Percentiles rank a stretch among this genome's conserved stretches.
Conservation (phyloP, 2,329 filamentous ascomycete genomes). For the Aureobasidium sp. region DNA sequence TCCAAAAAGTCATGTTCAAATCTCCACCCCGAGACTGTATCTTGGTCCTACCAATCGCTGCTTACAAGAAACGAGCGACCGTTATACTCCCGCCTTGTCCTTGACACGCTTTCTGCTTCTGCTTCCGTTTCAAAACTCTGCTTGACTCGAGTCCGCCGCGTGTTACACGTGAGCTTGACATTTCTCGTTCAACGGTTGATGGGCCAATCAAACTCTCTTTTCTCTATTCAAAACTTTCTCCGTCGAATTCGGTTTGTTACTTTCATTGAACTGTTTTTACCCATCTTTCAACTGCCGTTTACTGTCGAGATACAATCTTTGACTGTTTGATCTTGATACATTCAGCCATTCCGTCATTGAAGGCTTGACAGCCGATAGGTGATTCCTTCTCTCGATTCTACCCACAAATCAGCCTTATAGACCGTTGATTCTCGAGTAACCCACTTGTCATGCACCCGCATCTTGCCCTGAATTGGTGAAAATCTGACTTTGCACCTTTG, state of each 20-base stretch:
- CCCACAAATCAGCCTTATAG: not conserved
- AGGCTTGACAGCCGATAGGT: not conserved
- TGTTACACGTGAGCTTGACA: slow-evolving; percentile 2
- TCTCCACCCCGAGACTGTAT: not conserved
- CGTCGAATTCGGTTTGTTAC: not conserved
- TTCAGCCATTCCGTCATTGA: not conserved
- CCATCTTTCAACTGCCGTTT: not conserved
- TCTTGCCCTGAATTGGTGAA: not conserved
- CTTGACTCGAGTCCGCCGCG: not conserved
- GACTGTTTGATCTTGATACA: not conserved
- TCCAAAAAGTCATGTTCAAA: not conserved
- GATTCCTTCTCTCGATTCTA: too few relatives aligned
- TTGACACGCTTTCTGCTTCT: not conserved
- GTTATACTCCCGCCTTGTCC: not conserved
- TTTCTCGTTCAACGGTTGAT: not conserved
- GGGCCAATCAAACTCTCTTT: slow-evolving; percentile 14
- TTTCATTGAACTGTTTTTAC: not conserved
- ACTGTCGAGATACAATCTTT: not conserved
- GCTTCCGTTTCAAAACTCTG: not conserved
- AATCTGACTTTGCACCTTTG: not conserved
- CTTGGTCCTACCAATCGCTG: not conserved
- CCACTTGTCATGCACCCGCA: slow-evolving; percentile 10
- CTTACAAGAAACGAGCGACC: not conserved
- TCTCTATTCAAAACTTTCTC: not conserved
- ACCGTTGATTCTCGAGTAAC: not conserved